A percentile compares a stretch with the other conserved stretches of the same genome.
These are phyloP conservation scores for Boletus subcaerulescens DNA, from an alignment of 768 basidiomycete species.

Conservation along the genomic window DNA sequence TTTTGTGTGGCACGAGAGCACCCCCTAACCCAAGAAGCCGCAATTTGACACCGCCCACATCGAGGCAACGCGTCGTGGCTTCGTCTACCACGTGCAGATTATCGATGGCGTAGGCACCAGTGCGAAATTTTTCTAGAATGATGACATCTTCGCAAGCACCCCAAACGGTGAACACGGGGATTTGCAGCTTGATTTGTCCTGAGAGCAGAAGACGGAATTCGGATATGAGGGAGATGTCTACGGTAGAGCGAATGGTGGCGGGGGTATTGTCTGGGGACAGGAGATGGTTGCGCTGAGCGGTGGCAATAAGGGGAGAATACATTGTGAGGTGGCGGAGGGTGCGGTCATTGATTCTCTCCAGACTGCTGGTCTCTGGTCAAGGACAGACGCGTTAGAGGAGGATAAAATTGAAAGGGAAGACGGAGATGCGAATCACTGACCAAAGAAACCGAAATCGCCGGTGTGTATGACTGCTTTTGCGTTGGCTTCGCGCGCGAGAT, in stretches of 20 bases:
- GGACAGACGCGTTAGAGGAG: constrained; percentile 19
- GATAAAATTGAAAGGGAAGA: not conserved
- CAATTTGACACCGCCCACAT: constrained; percentile 90
- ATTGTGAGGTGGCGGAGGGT: constrained; percentile 94
- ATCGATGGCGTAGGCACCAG: constrained; percentile 75
- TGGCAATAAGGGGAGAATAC: constrained; percentile 91
- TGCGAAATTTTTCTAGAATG: constrained; percentile 90
- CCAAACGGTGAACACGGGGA: constrained; percentile 96
- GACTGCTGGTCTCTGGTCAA: constrained; percentile 64
- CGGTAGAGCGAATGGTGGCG: constrained; percentile 65
- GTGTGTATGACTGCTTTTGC: constrained; percentile 95
- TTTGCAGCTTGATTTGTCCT: constrained; percentile 84
- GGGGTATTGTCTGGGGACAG: constrained; percentile 70
- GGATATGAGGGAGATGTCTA: constrained; percentile 77
- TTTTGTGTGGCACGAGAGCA: constrained; percentile 90
- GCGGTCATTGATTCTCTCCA: constrained; percentile 90
- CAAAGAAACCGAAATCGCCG: constrained; percentile 99
- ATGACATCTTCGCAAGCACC: constrained; percentile 96
- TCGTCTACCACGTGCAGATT: constrained; percentile 94
- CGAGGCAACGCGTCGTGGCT: constrained; percentile 87
- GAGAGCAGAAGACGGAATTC: constrained; percentile 92
- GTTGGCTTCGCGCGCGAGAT: constrained; percentile 83
- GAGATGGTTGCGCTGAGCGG: constrained; percentile 76
- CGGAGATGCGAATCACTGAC: constrained; percentile 37
- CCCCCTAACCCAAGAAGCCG: constrained; percentile 95